These are phyloP conservation scores for Fraxinus floribunda DNA, from an alignment of 305 asterid species.

Conservation along the genomic window DNA sequence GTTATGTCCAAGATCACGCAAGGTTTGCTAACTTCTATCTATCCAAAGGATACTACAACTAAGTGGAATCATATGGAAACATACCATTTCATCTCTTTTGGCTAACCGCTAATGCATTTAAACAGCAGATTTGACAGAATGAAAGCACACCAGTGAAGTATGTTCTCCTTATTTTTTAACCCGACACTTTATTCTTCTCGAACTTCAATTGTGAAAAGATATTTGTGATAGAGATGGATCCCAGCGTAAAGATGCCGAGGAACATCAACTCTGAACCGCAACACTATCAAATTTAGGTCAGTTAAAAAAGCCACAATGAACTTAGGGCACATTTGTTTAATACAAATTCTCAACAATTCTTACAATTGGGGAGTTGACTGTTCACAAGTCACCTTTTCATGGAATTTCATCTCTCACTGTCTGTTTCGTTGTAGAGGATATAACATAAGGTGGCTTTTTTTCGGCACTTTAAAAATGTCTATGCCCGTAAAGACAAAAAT, in stretches of 20 bases:
- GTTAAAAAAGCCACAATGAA: not conserved
- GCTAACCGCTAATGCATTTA: too few species aligned
- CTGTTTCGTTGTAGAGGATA: not conserved
- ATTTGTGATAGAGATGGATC: not conserved
- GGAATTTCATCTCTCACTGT: not conserved
- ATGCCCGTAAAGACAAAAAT: not conserved
- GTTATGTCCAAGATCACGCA: not conserved
- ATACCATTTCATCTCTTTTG: not conserved
- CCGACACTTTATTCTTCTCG: not conserved
- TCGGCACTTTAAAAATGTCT: not conserved
- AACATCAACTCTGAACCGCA: not conserved
- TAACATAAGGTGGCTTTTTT: not conserved
- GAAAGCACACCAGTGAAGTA: not conserved
- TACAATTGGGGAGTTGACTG: not conserved
- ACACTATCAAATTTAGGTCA: not conserved
- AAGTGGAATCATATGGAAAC: not conserved
- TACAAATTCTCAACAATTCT: not conserved
- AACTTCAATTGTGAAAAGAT: not conserved
- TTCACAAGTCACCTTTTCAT: not conserved
- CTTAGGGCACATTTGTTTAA: not conserved
- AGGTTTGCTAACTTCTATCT: not conserved
- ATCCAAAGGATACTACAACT: not conserved
- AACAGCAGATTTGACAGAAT: too few species aligned
- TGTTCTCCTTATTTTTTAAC: not conserved
- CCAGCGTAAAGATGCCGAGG: not conserved